phyloP scores from a whole-genome alignment of 1,284 basidiomycete genomes.

The Rhodofomes roseus region DNA sequence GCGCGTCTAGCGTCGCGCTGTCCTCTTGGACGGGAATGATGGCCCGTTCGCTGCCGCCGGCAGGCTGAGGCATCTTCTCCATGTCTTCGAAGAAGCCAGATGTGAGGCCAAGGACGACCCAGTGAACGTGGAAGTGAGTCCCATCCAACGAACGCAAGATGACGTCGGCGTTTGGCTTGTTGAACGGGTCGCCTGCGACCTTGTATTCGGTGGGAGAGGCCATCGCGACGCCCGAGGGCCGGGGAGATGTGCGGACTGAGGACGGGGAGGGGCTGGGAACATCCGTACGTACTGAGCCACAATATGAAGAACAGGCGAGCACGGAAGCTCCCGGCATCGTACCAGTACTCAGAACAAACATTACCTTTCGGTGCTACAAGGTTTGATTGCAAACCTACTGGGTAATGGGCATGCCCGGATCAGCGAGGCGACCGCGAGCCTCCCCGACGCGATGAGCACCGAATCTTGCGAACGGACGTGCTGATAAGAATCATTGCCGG shows the following conservation, averaged over 20 bases:
- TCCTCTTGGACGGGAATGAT: conserved; percentile 11
- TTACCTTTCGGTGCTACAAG: background rate
- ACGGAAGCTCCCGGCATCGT: background rate
- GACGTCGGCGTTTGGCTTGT: conserved; percentile 4
- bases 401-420: background rate
- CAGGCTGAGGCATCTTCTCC: conserved; percentile 20
- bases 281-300: background rate
- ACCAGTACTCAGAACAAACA: background rate
- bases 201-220: background rate
- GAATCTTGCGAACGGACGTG: no score
- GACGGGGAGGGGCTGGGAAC: background rate
- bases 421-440: background rate
- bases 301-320: background rate
- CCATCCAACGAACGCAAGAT: conserved; percentile 9
- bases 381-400: background rate
- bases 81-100: conserved; percentile 25
- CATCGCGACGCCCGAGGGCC: background rate
- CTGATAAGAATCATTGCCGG: no score
- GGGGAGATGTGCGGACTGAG: background rate
- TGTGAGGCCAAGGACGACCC: conserved; percentile 18
- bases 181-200: conserved; percentile 6
- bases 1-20: conserved; percentile 11
- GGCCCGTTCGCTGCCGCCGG: background rate
- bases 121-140: conserved; percentile 20
- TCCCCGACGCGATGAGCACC: no score